Conservation (phyloP, 352 stramenopile genomes). For the Pythium guiyangense region DNA sequence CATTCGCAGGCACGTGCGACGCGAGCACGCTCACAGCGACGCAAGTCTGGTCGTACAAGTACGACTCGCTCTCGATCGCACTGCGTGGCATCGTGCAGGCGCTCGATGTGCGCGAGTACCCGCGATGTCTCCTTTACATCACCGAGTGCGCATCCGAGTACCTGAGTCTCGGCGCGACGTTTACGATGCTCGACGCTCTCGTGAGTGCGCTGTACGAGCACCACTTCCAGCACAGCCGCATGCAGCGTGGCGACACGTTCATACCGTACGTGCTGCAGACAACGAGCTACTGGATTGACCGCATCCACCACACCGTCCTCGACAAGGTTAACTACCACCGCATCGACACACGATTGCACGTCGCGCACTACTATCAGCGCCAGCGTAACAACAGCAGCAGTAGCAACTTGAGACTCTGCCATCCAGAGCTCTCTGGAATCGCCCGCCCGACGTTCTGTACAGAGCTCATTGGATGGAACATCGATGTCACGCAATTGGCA, state of each 20-base stretch:
- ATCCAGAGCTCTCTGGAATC: constrained; percentile 7
- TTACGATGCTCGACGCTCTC: constrained; percentile 29
- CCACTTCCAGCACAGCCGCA: not conserved
- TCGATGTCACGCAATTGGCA: not conserved
- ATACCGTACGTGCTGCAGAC: constrained; percentile 12
- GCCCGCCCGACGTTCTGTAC: constrained; percentile 2
- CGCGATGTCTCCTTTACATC: constrained; percentile 2
- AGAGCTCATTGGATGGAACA: constrained; percentile 17
- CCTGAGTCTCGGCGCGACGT: constrained; percentile 18
- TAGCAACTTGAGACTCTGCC: not conserved
- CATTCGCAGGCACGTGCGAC: not conserved
- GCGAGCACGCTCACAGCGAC: not conserved
- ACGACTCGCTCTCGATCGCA: constrained; percentile 29
- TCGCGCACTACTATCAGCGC: constrained; percentile 13
- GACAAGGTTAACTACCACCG: constrained; percentile 14
- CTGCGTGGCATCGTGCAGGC: constrained; percentile 4
- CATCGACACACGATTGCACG: constrained; percentile 20
- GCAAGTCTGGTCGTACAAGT: constrained; percentile 28
- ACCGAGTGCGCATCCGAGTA: constrained; percentile 1
- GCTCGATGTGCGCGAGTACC: constrained; percentile 8
- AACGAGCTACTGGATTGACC: constrained; percentile 23
- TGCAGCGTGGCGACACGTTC: not conserved
- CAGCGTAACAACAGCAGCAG: not conserved
- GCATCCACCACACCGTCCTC: constrained; percentile 20
- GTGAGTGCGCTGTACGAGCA: constrained; percentile 9